Percentiles rank a stretch among this genome's conserved stretches.
Evolutionary conservation across 208 protist species (phyloP).

Genomic region (Phytomonas sp.): DNA sequence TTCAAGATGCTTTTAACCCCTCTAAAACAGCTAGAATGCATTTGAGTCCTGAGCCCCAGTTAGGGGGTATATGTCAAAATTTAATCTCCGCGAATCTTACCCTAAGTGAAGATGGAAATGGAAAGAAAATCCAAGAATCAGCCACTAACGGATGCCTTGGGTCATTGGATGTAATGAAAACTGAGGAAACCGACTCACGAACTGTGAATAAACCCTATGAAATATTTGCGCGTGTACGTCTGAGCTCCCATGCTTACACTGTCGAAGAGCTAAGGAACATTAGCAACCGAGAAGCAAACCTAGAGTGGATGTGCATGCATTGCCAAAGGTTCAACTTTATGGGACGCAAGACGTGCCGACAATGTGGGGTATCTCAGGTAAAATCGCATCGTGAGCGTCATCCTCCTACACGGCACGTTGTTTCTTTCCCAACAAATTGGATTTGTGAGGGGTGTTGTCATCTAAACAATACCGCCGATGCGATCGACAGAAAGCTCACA

Average conservation of each 20-base stretch:
- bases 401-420: conserved; percentile 54
- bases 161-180: not conserved
- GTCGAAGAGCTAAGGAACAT: conserved; percentile 7
- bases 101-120: not conserved
- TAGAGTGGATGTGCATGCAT: conserved; percentile 53
- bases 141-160: not conserved
- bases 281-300: not conserved
- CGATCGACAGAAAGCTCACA: not conserved
- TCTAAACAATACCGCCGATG: conserved; percentile 12
- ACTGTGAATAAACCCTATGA: conserved; percentile 21
- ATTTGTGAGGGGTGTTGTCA: conserved; percentile 40
- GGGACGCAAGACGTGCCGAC: conserved; percentile 21
- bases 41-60: not conserved
- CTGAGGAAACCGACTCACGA: conserved; percentile 20
- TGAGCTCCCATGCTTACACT: not conserved
- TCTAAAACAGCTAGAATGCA: not conserved
- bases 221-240: conserved; percentile 28
- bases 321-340: conserved; percentile 57
- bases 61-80: not conserved
- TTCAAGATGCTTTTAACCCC: conserved; percentile 29
- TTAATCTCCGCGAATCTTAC: not conserved
- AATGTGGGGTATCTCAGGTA: conserved; percentile 29
- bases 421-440: conserved; percentile 56
- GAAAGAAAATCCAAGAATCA: not conserved
- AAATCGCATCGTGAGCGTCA: conserved; percentile 30